Percentiles rank a stretch among this genome's conserved stretches.
These are phyloP conservation scores for Ramularia collo-cygni DNA, from an alignment of 2,329 filamentous ascomycete genomes.

Conservation along the genomic window DNA sequence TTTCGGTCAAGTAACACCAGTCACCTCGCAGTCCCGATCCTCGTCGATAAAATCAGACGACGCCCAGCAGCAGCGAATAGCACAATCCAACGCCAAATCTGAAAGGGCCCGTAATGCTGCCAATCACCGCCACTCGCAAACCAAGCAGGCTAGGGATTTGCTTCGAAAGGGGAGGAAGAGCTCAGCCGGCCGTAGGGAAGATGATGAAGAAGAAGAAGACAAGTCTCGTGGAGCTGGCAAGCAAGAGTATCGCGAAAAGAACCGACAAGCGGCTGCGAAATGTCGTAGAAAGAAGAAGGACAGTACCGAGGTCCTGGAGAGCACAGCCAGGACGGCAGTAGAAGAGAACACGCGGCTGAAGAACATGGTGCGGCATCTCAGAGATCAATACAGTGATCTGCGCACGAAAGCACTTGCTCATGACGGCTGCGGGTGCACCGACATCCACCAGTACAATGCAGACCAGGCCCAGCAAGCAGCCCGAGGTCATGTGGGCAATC, in stretches of 20 bases:
- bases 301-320: conserved; percentile 47
- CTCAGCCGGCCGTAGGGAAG: conserved; percentile 7
- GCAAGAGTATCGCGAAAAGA: conserved; percentile 59
- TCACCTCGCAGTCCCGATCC: too few species aligned
- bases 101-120: conserved; percentile 28
- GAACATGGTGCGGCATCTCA: conserved; percentile 27
- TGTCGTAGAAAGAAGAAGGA: conserved; percentile 64
- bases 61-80: too few species aligned
- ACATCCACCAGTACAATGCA: conserved; percentile 30
- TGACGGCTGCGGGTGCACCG: conserved; percentile 26
- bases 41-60: too few species aligned
- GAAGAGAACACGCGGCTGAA: conserved; percentile 27
- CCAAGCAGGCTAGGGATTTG: conserved; percentile 18
- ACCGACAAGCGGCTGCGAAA: conserved; percentile 66
- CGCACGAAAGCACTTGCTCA: conserved; percentile 29
- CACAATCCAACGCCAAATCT: conserved; percentile 15
- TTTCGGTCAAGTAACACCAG: conserved; percentile 34
- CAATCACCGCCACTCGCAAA: conserved; percentile 25
- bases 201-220: conserved; percentile 18
- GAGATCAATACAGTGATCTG: conserved; percentile 28
- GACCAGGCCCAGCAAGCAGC: conserved; percentile 19
- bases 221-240: conserved; percentile 31
- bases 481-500: too few species aligned
- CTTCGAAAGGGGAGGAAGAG: conserved; percentile 9
- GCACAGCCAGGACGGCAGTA: conserved; percentile 35